Conservation (phyloP, 2,329 filamentous ascomycete species). For the Chrysoporthe austroafricana region DNA sequence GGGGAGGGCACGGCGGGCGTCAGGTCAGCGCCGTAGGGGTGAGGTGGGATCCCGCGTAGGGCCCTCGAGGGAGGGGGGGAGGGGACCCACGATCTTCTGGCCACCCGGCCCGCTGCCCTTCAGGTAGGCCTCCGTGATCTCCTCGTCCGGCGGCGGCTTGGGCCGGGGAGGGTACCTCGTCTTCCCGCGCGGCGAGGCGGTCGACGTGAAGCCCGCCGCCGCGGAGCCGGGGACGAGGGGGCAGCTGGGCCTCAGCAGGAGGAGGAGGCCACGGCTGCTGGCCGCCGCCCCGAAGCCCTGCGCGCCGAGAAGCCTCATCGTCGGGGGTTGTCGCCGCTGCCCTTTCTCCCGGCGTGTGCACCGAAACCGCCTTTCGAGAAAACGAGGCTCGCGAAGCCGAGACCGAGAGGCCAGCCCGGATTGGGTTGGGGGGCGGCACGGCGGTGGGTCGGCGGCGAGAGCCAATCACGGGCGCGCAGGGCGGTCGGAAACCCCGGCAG, state of each 20-base stretch:
- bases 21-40: neutral
- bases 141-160: slow-evolving; percentile 71
- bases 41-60: no score
- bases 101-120: slow-evolving; percentile 92
- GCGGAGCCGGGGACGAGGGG: neutral
- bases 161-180: slow-evolving; percentile 71
- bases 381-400: neutral
- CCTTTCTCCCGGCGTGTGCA: neutral
- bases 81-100: slow-evolving; percentile 80
- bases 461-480: neutral
- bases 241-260: neutral
- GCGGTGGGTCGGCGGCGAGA: neutral
- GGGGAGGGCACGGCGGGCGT: neutral
- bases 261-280: neutral
- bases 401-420: no score
- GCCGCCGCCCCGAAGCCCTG: no score
- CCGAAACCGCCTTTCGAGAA: neutral
- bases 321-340: neutral
- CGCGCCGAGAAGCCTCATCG: no score
- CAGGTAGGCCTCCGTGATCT: slow-evolving; percentile 83
- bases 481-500: neutral
- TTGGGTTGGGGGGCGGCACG: neutral
- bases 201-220: slow-evolving; percentile 38
- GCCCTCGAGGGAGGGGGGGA: slow-evolving; percentile 3
- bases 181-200: slow-evolving; percentile 33